Evolutionary conservation across 345 rosid genomes (phyloP), one percentile per base, ranked within the genome.

Genomic region (Nephelium lappaceum): DNA sequence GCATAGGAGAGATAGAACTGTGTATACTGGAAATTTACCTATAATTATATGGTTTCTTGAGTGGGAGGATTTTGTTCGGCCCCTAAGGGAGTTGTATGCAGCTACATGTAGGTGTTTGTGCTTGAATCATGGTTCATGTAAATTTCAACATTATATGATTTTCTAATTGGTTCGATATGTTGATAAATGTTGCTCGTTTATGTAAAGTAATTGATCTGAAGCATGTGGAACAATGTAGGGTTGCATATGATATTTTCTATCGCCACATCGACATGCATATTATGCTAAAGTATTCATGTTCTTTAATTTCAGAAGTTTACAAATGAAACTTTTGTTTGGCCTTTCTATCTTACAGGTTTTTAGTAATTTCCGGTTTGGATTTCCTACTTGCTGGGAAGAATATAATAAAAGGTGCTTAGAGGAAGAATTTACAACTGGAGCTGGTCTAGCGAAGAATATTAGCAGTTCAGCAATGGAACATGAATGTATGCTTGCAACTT

Each of bases 381-480:
- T 96, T 87, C 98, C 98, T 84, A 84, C 82, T 74, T 10, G 77
- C 75, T 91, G 98, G 99, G 91, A 94, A 82, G 85, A 73, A 67
- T 75, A 38, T 66, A 88, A 80, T 77, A 78, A 79, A 77, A 73
- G 74, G 23, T 86, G 73, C 79, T 80, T 86, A 14, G 49, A 53
- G 74, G 79, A 82, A 79, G 77, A 51, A 45, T 66, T 66, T 39
- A 65, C 10, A 4, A n/a, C 66, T 65, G 86, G 11, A 11, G 25
- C 41, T 63, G 77, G 67, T 66, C 6, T 21, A 47, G 67, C 45
- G 11, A 49, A 76, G 6, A 71, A 60, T 72, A 23, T 80, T 39
- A 49, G 27, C 23, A 4, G 72, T 63, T 18, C 76, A 25, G 68
- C 36, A 5, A 47, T 19, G 10, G 74, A 77, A 71, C 77, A 72